Evolutionary conservation across 139 green algal species (phyloP).

Genomic region (Mesotaenium endlicherianum): DNA sequence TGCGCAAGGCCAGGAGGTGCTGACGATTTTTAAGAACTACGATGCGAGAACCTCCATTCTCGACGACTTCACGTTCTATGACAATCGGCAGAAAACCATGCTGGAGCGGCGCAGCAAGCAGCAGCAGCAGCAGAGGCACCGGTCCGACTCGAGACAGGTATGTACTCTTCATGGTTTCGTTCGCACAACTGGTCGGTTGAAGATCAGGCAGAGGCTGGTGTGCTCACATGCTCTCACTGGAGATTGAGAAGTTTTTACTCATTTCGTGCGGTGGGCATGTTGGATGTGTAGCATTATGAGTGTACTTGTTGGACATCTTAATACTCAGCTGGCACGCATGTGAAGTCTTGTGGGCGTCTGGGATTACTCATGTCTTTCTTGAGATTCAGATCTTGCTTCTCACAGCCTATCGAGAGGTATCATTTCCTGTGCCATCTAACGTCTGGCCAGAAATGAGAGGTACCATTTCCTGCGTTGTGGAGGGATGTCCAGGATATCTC

Average conservation of each 20-base stretch:
- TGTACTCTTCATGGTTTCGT: not conserved
- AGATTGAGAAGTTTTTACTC: not conserved
- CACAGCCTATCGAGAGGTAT: not conserved
- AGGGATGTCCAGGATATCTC: no score
- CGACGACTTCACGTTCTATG: slow-evolving; percentile 53
- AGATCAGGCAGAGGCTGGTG: no score
- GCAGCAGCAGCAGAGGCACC: slow-evolving; percentile 34
- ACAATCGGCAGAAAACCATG: slow-evolving; percentile 43
- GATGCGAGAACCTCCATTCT: slow-evolving; percentile 36
- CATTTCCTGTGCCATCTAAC: not conserved
- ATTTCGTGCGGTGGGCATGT: not conserved
- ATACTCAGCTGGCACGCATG: not conserved
- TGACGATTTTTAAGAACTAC: slow-evolving; percentile 47
- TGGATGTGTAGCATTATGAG: not conserved
- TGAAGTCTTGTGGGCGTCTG: no score
- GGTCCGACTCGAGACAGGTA: not conserved
- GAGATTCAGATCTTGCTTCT: no score
- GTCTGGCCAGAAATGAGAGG: no score
- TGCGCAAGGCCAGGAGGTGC: slow-evolving; percentile 41
- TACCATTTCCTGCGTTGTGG: no score
- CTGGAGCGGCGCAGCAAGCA: slow-evolving; percentile 17
- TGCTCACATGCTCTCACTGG: no score
- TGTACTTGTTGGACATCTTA: not conserved
- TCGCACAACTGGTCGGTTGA: not conserved
- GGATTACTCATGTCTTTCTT: no score